Percentiles rank a stretch among this genome's conserved stretches.
phyloP scores from a whole-genome alignment of 352 stramenopile species.

The Pythium utonaiense region DNA sequence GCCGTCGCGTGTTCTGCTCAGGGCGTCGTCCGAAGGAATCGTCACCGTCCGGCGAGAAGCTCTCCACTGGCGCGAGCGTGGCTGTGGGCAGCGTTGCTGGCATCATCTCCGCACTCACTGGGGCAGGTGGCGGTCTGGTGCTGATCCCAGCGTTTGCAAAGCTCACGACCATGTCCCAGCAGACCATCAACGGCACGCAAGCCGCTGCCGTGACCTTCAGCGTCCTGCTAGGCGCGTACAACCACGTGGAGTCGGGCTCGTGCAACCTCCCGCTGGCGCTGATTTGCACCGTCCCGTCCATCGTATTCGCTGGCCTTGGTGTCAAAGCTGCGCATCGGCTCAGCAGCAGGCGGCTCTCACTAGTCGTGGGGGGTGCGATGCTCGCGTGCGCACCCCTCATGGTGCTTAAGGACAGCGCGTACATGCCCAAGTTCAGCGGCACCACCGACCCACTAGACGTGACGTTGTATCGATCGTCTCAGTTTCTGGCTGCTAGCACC shows the following conservation, averaged over 20 bases:
- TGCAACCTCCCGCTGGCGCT: slow-evolving; percentile 76
- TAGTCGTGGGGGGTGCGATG: slow-evolving; percentile 73
- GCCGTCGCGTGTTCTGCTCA: neutral
- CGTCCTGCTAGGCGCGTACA: slow-evolving; percentile 55
- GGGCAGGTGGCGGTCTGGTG: slow-evolving; percentile 67
- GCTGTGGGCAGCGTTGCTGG: slow-evolving; percentile 52
- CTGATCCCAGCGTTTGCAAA: slow-evolving; percentile 78
- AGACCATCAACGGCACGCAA: slow-evolving; percentile 81
- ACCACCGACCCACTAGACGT: slow-evolving; percentile 53
- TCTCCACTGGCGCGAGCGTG: slow-evolving; percentile 40
- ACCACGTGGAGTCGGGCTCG: slow-evolving; percentile 54
- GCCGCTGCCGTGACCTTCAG: slow-evolving; percentile 68
- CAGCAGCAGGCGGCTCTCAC: slow-evolving; percentile 62
- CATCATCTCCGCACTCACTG: slow-evolving; percentile 71
- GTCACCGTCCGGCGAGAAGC: neutral
- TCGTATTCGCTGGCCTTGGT: slow-evolving; percentile 70
- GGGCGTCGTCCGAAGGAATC: neutral
- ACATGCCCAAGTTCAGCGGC: slow-evolving; percentile 61
- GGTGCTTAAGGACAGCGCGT: slow-evolving; percentile 72
- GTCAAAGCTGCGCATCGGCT: slow-evolving; percentile 64
- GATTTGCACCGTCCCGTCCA: slow-evolving; percentile 61
- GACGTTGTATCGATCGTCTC: slow-evolving; percentile 45
- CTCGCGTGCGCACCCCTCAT: slow-evolving; percentile 72
- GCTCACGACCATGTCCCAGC: slow-evolving; percentile 73
- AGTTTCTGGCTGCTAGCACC: neutral